Evolutionary conservation across 306 rosid genomes (phyloP).

Genomic region (Prunus kanzakura): DNA sequence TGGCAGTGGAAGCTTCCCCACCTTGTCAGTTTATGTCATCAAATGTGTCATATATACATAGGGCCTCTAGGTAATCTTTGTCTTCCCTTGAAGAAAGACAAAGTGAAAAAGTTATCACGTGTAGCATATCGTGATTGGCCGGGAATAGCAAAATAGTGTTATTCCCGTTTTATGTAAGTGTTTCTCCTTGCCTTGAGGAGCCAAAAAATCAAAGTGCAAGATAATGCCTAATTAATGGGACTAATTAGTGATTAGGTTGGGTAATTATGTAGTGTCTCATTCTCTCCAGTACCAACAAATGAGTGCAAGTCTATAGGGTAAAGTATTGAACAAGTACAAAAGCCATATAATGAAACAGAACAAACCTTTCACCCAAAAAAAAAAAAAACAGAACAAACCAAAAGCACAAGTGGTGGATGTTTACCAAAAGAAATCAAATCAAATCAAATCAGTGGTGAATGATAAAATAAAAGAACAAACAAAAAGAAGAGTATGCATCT

Average conservation of each 20-base stretch:
- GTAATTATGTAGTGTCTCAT: background rate
- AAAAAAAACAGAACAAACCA: background rate
- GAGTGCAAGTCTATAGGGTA: background rate
- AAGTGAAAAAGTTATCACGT: too few relatives aligned
- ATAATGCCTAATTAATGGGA: too few relatives aligned
- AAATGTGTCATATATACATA: too few relatives aligned
- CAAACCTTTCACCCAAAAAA: background rate
- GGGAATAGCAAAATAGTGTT: too few relatives aligned
- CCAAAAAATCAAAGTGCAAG: too few relatives aligned
- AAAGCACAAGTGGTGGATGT: background rate
- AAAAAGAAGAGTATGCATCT: background rate
- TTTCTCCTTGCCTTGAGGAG: too few relatives aligned
- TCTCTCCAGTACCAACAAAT: background rate
- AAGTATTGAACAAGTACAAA: background rate
- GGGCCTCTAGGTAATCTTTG: too few relatives aligned
- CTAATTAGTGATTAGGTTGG: background rate
- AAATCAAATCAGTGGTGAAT: background rate
- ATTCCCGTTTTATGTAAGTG: rapidly evolving
- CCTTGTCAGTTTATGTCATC: too few relatives aligned
- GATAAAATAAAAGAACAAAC: background rate
- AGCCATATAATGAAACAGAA: background rate
- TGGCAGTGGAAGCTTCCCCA: too few relatives aligned
- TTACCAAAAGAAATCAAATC: background rate
- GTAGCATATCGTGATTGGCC: rapidly evolving
- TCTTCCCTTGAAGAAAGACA: too few relatives aligned